Base-by-base conservation (phyloP, 2,329 filamentous ascomycete genomes). In the Colletotrichum sp. region DNA sequence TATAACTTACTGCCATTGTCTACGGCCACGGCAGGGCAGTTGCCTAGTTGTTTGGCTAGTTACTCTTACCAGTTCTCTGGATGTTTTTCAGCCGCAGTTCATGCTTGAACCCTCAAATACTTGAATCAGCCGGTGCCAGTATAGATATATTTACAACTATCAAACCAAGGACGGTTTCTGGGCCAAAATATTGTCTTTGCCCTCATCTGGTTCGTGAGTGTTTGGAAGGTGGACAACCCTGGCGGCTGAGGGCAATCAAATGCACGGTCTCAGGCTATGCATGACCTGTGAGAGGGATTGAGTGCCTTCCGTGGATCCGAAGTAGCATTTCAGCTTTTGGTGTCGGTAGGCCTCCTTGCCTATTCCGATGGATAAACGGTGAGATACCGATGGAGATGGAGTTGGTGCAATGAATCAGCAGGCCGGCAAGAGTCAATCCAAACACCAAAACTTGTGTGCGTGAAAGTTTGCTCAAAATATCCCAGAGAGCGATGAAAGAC, bases 321-420 rank as follows among this genome's bases (percentile, higher is more conserved):
- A n/a, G 5, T 1, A 10, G 16, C 3, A n/a, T n/a, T 10, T n/a
- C 8, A 18, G 38, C 8, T 16, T 43, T 18, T 9, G 8, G 16
- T 43, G 4, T 43, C 16, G 8, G 16, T 43, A 1, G 16, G 16
- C 1, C 8, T 18, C 0, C 16, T 18, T 8, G 7, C 36, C 36
- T 38, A 18, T 18, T 5, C 8, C 5, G 4, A n/a, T 18, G 8
- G 4, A 43, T 43, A 10, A 43, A n/a, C 16, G 8, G 16, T 9
- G 8, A 4, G 36, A 18, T 8, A 10, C 4, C 0, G 8, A 5
- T 2, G 8, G 36, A 43, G 16, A 18, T 3, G 2, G 16, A 8
- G 8, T 43, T 9, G 16, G 36, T 9, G 36, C 8, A 3, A 3
- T 43, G 8, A 38, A 38, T 38, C 6, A 38, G 15, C 36, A 38